Base-by-base conservation (phyloP, 371 early-diverging fungal genomes). In the Choanephora cucurbitarum region DNA sequence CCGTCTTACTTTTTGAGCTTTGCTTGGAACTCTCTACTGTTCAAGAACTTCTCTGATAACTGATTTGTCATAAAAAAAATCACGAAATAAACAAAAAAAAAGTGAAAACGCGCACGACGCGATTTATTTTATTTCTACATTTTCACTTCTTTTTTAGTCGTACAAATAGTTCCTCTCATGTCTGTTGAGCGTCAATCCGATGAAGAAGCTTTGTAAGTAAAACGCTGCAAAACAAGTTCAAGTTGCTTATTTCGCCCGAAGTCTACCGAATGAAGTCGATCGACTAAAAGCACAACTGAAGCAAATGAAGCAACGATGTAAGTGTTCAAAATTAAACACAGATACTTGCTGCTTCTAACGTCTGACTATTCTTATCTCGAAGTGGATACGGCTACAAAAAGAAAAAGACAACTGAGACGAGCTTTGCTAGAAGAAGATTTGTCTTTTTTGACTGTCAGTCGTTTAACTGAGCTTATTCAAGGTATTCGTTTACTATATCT, bases 361-460 rank as follows among this genome's bases (percentile, higher is more conserved):
- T 45, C 17, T 15, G 1, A 14, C 37, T 44, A 22, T 8, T 5
- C 9, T 10, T 10, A 7, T 17, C 33, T 23, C 31, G 49, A 1
- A 75, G 75, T 75, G 53, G 19, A 28, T 24, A 15, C 11, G 2
- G 66, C 67, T 11, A 57, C 58, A 22, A 64, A 60, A 42, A 58
- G 64, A 53, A 57, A 67, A 46, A 52, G 52, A 24, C 51, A 50
- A 42, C 49, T 75, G 2, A 44, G 55, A 43, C 61, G 62, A 14
- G 54, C 60, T 45, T 24, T 75, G 8, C 50, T 67, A 17, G 72
- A 75, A 51, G 75, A 75, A 48, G 60, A 66, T 18, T 56, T 75
- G 18, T 58, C 67, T 1, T 57, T 57, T 49, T 33, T 70, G 8
- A 60, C 64, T 18, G 48, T 69, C 21, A 34, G 69, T 0, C 47